phyloP scores from a whole-genome alignment of 192 early-diverging fungal genomes.

The Umbelopsis sp. region DNA sequence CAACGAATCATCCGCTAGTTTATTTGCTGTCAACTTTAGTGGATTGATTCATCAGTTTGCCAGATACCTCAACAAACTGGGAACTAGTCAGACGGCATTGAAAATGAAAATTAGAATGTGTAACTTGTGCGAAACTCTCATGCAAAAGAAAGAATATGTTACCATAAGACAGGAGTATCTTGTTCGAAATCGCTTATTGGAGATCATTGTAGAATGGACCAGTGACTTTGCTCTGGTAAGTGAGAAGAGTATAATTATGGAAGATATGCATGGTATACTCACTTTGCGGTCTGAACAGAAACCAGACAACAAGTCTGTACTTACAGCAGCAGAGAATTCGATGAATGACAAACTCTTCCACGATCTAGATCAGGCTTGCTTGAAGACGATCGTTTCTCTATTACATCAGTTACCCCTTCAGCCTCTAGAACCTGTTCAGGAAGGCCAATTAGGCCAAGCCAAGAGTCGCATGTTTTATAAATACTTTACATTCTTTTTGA shows the following conservation, averaged over 20 bases:
- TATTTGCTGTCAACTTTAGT: constrained; percentile 68
- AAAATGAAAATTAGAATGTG: constrained; percentile 76
- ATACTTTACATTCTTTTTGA: constrained; percentile 78
- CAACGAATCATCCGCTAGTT: constrained; percentile 50
- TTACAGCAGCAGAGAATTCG: not conserved
- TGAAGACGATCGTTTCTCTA: constrained; percentile 70
- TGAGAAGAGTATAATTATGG: not conserved
- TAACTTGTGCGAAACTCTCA: constrained; percentile 67
- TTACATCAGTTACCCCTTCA: constrained; percentile 73
- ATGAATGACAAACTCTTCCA: constrained; percentile 63
- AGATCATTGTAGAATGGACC: constrained; percentile 76
- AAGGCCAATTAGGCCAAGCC: constrained; percentile 52
- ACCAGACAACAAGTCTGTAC: not conserved
- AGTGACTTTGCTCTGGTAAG: constrained; percentile 59
- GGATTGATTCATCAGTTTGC: constrained; percentile 65
- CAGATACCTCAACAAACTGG: constrained; percentile 66
- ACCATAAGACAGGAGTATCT: constrained; percentile 68
- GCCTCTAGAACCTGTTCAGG: constrained; percentile 49
- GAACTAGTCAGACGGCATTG: constrained; percentile 46
- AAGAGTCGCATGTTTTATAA: constrained; percentile 68
- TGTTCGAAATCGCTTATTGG: constrained; percentile 68
- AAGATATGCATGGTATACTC: too few relatives aligned
- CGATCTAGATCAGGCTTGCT: constrained; percentile 74
- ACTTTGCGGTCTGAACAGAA: not conserved
- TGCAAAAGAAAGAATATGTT: constrained; percentile 74